Evolutionary conservation across 768 basidiomycete species (phyloP).

Genomic region (Psilocybe subaeruginosa): DNA sequence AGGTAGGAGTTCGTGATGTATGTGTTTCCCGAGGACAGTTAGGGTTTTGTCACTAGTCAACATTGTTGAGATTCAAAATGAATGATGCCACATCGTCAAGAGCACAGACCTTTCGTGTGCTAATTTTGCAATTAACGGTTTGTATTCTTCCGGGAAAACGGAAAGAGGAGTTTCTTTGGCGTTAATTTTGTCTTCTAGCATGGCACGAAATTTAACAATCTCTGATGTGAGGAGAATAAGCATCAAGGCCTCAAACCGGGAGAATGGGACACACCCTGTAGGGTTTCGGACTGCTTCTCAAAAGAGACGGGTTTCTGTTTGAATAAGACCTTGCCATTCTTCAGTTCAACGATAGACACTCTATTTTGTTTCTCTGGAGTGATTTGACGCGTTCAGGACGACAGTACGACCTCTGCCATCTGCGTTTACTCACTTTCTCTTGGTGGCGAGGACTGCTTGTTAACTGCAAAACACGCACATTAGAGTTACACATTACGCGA

Average conservation of each 20-base stretch:
- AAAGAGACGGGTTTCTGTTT: slow-evolving; percentile 76
- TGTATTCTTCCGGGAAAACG: slow-evolving; percentile 68
- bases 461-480: slow-evolving; percentile 11
- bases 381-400: slow-evolving; percentile 29
- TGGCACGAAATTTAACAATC: slow-evolving; percentile 75
- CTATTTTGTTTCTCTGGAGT: slow-evolving; percentile 41
- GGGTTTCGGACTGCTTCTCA: slow-evolving; percentile 80
- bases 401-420: slow-evolving; percentile 9
- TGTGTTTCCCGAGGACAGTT: slow-evolving; percentile 62
- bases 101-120: slow-evolving; percentile 78
- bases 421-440: slow-evolving; percentile 36
- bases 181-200: slow-evolving; percentile 60
- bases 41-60: slow-evolving; percentile 71
- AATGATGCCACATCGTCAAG: slow-evolving; percentile 3
- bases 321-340: slow-evolving; percentile 76
- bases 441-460: slow-evolving; percentile 8
- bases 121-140: slow-evolving; percentile 78
- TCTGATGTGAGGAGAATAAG: slow-evolving; percentile 40
- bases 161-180: slow-evolving; percentile 52
- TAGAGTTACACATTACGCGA: not conserved
- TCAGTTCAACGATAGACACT: slow-evolving; percentile 59
- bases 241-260: not conserved
- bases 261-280: slow-evolving; percentile 62
- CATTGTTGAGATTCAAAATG: not conserved
- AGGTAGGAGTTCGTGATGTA: slow-evolving; percentile 72